phyloP scores from a whole-genome alignment of 495 filamentous ascomycete genomes.

The Penicillium macrosclerotiorum region DNA sequence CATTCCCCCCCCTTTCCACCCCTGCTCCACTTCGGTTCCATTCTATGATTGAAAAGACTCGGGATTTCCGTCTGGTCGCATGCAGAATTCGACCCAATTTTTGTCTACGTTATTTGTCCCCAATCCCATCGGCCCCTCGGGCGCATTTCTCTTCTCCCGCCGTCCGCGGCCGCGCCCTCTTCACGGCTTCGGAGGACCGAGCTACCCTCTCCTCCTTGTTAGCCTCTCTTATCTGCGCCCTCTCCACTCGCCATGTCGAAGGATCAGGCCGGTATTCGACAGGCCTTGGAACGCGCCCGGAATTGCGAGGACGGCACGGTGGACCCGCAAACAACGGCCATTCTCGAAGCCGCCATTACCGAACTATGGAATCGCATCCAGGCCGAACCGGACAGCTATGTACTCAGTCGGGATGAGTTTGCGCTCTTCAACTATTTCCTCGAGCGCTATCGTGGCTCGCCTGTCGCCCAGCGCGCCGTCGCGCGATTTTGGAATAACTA shows the following conservation, averaged over 20 bases:
- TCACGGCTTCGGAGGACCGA: not conserved
- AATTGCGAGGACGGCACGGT: slow-evolving; percentile 57
- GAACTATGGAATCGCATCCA: slow-evolving; percentile 63
- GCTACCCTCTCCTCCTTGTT: not conserved
- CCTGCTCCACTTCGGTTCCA: slow-evolving; percentile 27
- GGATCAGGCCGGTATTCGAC: slow-evolving; percentile 26
- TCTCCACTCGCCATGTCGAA: slow-evolving; percentile 15
- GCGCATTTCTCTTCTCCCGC: slow-evolving; percentile 1
- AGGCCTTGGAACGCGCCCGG: slow-evolving; percentile 65
- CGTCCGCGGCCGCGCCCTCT: slow-evolving; percentile 2
- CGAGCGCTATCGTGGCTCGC: slow-evolving; percentile 48
- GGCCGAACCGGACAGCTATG: slow-evolving; percentile 56
- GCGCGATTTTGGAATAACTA: slow-evolving; percentile 50
- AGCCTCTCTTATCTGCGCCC: not conserved
- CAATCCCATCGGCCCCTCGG: slow-evolving; percentile 2
- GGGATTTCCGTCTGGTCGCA: slow-evolving; percentile 15
- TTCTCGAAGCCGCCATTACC: slow-evolving; percentile 55
- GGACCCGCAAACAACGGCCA: slow-evolving; percentile 48
- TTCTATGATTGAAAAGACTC: slow-evolving; percentile 25
- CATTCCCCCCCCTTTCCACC: slow-evolving; percentile 11
- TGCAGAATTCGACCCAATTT: slow-evolving; percentile 11
- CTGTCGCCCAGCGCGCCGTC: slow-evolving; percentile 41
- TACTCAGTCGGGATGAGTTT: slow-evolving; percentile 70
- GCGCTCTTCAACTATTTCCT: slow-evolving; percentile 76
- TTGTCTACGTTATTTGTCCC: slow-evolving; percentile 6